Conservation (phyloP, 208 protist genomes). For the Trypanosoma congolense region DNA sequence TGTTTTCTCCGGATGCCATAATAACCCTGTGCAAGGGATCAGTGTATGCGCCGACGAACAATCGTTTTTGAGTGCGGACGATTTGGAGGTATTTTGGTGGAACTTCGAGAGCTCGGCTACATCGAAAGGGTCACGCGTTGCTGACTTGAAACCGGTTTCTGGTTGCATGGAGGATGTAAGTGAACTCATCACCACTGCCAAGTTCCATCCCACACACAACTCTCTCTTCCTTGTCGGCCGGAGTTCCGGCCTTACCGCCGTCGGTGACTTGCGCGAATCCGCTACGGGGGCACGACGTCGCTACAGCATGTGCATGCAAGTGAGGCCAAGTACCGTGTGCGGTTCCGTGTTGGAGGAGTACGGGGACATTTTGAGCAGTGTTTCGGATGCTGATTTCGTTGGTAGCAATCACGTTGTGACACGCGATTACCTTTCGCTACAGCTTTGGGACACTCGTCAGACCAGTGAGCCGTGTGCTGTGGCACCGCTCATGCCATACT, state of each 20-base stretch:
- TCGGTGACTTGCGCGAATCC: conserved; percentile 81
- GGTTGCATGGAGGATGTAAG: conserved; percentile 72
- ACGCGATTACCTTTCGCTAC: conserved; percentile 81
- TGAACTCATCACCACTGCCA: conserved; percentile 71
- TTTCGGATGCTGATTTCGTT: conserved; percentile 77
- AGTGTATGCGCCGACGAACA: conserved; percentile 69
- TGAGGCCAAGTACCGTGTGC: conserved; percentile 11
- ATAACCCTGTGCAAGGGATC: conserved; percentile 69
- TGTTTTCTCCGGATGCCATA: conserved; percentile 61
- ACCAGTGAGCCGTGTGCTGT: conserved; percentile 44
- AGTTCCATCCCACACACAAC: conserved; percentile 79
- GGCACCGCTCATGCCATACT: conserved; percentile 71
- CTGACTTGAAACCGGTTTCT: conserved; percentile 55
- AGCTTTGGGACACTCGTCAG: conserved; percentile 83
- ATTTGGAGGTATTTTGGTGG: conserved; percentile 89
- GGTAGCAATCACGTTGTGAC: conserved; percentile 77
- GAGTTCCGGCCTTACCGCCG: conserved; percentile 76
- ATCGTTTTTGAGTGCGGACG: conserved; percentile 84
- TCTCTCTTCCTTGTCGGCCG: conserved; percentile 77
- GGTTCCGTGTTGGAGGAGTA: conserved; percentile 50
- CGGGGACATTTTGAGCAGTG: conserved; percentile 81
- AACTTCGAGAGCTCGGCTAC: conserved; percentile 63
- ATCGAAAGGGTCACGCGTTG: conserved; percentile 70
- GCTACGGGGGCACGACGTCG: conserved; percentile 55
- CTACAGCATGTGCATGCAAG: conserved; percentile 63